Evolutionary conservation across 768 basidiomycete species (phyloP), one percentile per base, ranked within the genome.

Genomic region (Pulveroboletus sp.): DNA sequence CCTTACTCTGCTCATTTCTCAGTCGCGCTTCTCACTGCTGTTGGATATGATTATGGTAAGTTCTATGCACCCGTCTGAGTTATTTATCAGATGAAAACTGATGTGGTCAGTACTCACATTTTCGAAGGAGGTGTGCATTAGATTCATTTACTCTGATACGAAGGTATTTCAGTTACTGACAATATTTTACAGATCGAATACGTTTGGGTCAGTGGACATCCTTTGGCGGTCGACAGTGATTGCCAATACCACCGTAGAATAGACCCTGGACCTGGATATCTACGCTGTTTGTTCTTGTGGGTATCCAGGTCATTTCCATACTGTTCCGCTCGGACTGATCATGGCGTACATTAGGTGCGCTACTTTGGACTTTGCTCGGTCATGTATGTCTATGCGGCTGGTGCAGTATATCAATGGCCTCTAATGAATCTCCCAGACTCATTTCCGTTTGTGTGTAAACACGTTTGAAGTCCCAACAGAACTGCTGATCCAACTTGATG

Each of bases 1-100:
- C 25, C 25, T 27, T 27, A 27, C 25, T 27, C 5, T 27, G 5
- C 25, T n/a, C n/a, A n/a, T n/a, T 33, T 33, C 6, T 33, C 33
- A 53, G 55, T 49, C 1, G 33, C 21, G 3, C 3, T 53, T 12
- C 2, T 53, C 8, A 20, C 33, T 23, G 44, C 43, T 17, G 32
- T 43, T 8, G 51, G 41, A 29, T 53, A 56, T 14, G 55, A 54
- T 50, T 56, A 56, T 4, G 5, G 52, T 53, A 12, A 43, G 43
- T 41, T 9, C 25, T 27, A 27, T 9, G 9, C 9, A 5, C 25
- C 25, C 23, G 20, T 16, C 6, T 21, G 16, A 6, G 7, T 17
- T n/a, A 37, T 31, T 39, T 6, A 33, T 6, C 17, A 2, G 6
- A 45, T 10, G 5, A 6, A 48, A 14, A 11, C 14, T 1, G 16